phyloP scores from a whole-genome alignment of 116 monocot genomes.

The Iris pallida region DNA sequence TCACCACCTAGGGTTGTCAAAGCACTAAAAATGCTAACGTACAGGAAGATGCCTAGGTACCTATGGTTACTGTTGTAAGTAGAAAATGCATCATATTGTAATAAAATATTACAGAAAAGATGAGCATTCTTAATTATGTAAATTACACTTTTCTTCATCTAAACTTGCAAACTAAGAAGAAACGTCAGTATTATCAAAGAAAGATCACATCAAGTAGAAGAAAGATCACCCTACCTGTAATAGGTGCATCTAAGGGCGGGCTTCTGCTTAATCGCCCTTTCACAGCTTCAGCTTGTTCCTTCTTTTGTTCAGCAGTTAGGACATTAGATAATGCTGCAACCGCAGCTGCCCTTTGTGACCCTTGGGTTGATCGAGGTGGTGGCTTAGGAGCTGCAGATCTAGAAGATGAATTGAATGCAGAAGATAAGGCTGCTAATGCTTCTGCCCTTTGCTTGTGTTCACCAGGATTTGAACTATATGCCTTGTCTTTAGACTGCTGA shows the following conservation, averaged over 20 bases:
- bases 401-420: slow-evolving; percentile 82
- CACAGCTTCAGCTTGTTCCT: slow-evolving; percentile 43
- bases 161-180: neutral
- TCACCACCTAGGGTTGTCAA: neutral
- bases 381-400: slow-evolving; percentile 31
- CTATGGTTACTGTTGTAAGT: neutral
- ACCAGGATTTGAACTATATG: slow-evolving; percentile 27
- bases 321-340: slow-evolving; percentile 91
- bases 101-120: neutral
- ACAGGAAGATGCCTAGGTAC: neutral
- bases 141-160: neutral
- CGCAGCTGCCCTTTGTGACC: slow-evolving; percentile 96
- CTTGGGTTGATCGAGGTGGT: slow-evolving; percentile 44
- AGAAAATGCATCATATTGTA: neutral
- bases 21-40: neutral
- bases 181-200: neutral
- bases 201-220: neutral
- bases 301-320: slow-evolving; percentile 83
- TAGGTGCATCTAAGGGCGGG: slow-evolving; percentile 30
- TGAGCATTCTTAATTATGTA: neutral
- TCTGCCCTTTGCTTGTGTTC: slow-evolving; percentile 95
- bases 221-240: slow-evolving; percentile 22
- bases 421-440: slow-evolving; percentile 84
- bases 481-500: slow-evolving; percentile 39
- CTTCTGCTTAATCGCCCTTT: slow-evolving; percentile 29